These are phyloP conservation scores for Mycena galopus DNA, from an alignment of 768 basidiomycete species.

Conservation along the genomic window DNA sequence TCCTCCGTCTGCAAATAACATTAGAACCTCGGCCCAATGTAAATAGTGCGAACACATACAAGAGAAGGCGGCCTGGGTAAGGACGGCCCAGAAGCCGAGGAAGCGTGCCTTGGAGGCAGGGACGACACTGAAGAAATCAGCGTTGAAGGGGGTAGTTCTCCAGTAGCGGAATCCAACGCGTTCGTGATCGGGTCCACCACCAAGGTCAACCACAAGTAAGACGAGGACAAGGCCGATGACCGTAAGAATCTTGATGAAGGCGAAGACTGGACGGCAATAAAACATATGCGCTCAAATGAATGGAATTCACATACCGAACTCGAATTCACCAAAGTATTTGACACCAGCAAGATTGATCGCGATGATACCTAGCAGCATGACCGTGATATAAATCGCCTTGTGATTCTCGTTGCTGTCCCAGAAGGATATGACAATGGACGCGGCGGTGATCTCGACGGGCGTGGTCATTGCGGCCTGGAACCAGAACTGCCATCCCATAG, in stretches of 20 bases:
- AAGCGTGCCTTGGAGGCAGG: constrained; percentile 48
- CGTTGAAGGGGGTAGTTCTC: constrained; percentile 44
- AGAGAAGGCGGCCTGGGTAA: constrained; percentile 46
- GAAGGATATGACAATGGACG: constrained; percentile 53
- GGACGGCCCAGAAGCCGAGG: constrained; percentile 48
- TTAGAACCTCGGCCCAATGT: background rate
- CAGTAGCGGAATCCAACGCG: constrained; percentile 58
- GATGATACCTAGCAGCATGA: constrained; percentile 45
- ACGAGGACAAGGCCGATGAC: constrained; percentile 56
- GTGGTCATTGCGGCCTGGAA: constrained; percentile 45
- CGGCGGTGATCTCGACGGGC: constrained; percentile 53
- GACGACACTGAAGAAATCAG: constrained; percentile 33
- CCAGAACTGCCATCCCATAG: constrained; percentile 52
- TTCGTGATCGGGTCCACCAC: constrained; percentile 59
- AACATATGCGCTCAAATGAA: constrained; percentile 8
- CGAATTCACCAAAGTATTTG: constrained; percentile 41
- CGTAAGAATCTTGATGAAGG: constrained; percentile 60
- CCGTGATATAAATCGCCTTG: constrained; percentile 49
- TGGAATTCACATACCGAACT: constrained; percentile 32
- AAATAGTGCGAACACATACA: no score
- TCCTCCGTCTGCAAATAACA: constrained; percentile 51
- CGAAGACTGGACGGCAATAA: constrained; percentile 60
- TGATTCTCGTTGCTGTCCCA: constrained; percentile 50
- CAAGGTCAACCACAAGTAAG: constrained; percentile 63
- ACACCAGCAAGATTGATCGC: constrained; percentile 45